Evolutionary conservation across 805 yeast genomes (phyloP).

Genomic region (Candida nitratophila): DNA sequence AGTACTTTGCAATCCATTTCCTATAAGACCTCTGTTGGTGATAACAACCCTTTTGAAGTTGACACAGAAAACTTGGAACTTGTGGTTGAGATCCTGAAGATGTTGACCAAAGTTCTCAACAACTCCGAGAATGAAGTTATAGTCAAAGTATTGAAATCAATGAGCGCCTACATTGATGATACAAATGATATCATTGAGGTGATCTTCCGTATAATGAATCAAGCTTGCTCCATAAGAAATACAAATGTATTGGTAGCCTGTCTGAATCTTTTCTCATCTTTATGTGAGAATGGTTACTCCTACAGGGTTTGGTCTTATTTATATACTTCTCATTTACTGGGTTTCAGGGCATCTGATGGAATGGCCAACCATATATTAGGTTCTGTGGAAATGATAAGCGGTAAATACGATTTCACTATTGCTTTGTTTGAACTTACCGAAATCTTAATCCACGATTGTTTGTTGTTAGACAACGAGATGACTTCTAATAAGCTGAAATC

Average conservation of each 20-base stretch:
- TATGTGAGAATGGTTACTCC: slow-evolving; percentile 42
- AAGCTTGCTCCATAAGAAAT: slow-evolving; percentile 51
- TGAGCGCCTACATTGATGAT: slow-evolving; percentile 30
- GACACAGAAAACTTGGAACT: slow-evolving; percentile 31
- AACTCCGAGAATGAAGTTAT: slow-evolving; percentile 27
- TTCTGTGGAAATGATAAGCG: slow-evolving; percentile 62
- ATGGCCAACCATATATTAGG: slow-evolving; percentile 56
- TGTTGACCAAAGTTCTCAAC: slow-evolving; percentile 41
- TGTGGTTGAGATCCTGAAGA: slow-evolving; percentile 41
- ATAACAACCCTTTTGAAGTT: not conserved
- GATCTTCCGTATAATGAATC: slow-evolving; percentile 60
- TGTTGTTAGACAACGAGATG: slow-evolving; percentile 29
- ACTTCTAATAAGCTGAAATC: slow-evolving; percentile 38
- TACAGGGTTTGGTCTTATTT: slow-evolving; percentile 76
- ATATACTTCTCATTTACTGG: slow-evolving; percentile 57
- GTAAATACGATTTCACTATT: slow-evolving; percentile 59
- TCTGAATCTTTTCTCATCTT: slow-evolving; percentile 40
- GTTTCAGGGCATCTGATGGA: slow-evolving; percentile 59
- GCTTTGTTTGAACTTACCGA: slow-evolving; percentile 50
- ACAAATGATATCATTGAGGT: slow-evolving; percentile 37
- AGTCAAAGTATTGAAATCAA: slow-evolving; percentile 19
- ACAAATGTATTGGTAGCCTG: slow-evolving; percentile 37
- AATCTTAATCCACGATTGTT: slow-evolving; percentile 44
- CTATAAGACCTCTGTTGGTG: slow-evolving; percentile 2
- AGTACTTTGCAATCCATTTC: slow-evolving; percentile 8